phyloP scores from a whole-genome alignment of 805 yeast genomes.

The Wickerhamomyces chambardii region DNA sequence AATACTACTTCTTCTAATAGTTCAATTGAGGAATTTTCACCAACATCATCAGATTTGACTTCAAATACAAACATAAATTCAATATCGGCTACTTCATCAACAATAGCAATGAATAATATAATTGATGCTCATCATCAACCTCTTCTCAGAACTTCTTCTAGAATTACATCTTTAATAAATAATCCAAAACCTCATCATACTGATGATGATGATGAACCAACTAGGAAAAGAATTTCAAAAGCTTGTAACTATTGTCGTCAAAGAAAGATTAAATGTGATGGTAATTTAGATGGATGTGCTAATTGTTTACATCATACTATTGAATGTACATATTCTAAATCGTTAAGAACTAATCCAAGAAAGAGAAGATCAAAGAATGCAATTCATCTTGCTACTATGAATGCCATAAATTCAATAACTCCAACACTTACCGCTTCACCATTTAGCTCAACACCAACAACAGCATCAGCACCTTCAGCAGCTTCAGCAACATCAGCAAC shows the following conservation, averaged over 20 bases:
- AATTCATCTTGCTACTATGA: constrained; percentile 5
- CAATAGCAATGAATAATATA: too few relatives aligned
- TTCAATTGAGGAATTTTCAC: too few relatives aligned
- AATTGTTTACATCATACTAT: constrained; percentile 82
- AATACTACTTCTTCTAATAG: too few relatives aligned
- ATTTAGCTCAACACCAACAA: too few relatives aligned
- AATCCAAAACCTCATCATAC: neutral
- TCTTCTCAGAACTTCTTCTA: neutral
- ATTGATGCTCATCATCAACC: too few relatives aligned
- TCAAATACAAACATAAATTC: too few relatives aligned
- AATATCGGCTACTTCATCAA: too few relatives aligned
- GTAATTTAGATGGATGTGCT: constrained; percentile 45
- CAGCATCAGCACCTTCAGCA: too few relatives aligned
- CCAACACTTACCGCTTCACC: too few relatives aligned
- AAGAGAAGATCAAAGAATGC: constrained; percentile 12
- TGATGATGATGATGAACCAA: neutral
- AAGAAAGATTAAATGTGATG: constrained; percentile 31
- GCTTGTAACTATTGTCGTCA: constrained; percentile 34
- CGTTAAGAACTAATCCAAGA: constrained; percentile 1
- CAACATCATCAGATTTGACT: too few relatives aligned
- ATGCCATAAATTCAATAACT: too few relatives aligned
- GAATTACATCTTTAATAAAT: neutral
- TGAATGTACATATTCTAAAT: constrained; percentile 56
- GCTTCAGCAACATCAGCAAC: too few relatives aligned
- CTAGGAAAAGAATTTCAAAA: constrained; percentile 24